Evolutionary conservation across 495 filamentous ascomycete genomes (phyloP), one percentile per base, ranked within the genome.

Genomic region (Monascus purpureus): DNA sequence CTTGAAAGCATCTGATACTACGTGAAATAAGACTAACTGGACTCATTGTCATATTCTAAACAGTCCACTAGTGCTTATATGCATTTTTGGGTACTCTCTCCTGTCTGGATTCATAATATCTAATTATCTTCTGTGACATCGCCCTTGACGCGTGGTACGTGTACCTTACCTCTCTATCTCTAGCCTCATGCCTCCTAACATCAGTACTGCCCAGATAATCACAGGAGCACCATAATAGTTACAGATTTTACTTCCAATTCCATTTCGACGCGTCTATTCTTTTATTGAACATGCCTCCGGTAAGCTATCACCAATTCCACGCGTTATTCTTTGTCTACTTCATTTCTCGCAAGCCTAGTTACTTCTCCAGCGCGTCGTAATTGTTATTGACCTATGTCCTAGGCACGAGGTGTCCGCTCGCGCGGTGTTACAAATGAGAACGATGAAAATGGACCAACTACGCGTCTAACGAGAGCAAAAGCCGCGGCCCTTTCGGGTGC

Each of bases 401-500:
- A 77, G 72, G 63, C 58, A 49, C 68, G 76, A 40, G 57, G 59
- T 32, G 54, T 67, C 43, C 66, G 77, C 41, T 63, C 65, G 35
- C 75, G 85, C 57, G 68, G 72, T 42, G 59, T 77, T 37, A 77
- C 76, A 45, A 88, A 95, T 52, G 85, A 94, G 59, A 94, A 94
- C 47, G 90, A 94, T 48, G 90, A 96, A 66, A 94, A 93, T 46
- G 60, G 55, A 28, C 73, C 67, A 15, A 73, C 80, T 36, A 77
- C 74, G 54, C 85, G 88, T 57, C 46, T 95, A 48, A 97, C 90
- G 32, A 71, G 90, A 53, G 88, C 92, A 37, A 97, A 97, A 61
- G 74, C 86, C 9, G 82, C 82, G 25, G 78, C 80, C 14, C 59
- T 88, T 24, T 68, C 59, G 27, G 63, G 64, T 18, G 40, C 47